A percentile compares a stretch with the other conserved stretches of the same genome.
Conservation (phyloP, 2,329 filamentous ascomycete species). For the Chaetothyriales sp. region DNA sequence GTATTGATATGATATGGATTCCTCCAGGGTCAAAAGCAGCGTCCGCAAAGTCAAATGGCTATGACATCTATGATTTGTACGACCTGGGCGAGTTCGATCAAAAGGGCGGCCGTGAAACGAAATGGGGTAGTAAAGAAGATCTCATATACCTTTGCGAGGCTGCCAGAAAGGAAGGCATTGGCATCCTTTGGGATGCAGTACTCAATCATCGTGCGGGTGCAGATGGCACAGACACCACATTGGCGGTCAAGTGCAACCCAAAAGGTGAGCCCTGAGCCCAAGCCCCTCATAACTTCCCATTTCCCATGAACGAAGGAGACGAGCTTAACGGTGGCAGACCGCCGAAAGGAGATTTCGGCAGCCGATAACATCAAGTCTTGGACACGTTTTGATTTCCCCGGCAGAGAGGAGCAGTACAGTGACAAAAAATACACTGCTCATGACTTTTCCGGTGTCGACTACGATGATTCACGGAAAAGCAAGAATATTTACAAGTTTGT, state of each 20-base stretch:
- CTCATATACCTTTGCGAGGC: constrained; percentile 37
- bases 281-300: too few species aligned
- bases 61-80: constrained; percentile 55
- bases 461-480: constrained; percentile 40
- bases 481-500: constrained; percentile 48
- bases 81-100: constrained; percentile 59
- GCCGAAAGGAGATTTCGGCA: constrained; percentile 38
- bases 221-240: constrained; percentile 47
- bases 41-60: constrained; percentile 45
- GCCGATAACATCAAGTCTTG: constrained; percentile 51
- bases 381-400: constrained; percentile 51
- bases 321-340: constrained; percentile 25
- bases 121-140: constrained; percentile 53
- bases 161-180: constrained; percentile 40
- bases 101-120: constrained; percentile 46
- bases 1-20: constrained; percentile 50
- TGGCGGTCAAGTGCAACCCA: constrained; percentile 48
- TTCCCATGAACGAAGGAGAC: neutral
- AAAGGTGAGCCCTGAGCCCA: constrained; percentile 23
- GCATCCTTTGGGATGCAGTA: constrained; percentile 54
- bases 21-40: constrained; percentile 56
- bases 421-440: constrained; percentile 48
- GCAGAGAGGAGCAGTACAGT: constrained; percentile 45
- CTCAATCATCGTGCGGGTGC: constrained; percentile 58
- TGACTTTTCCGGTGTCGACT: constrained; percentile 56